phyloP scores from a whole-genome alignment of 2,329 filamentous ascomycete species.

The Lasiodiplodia theobromae region DNA sequence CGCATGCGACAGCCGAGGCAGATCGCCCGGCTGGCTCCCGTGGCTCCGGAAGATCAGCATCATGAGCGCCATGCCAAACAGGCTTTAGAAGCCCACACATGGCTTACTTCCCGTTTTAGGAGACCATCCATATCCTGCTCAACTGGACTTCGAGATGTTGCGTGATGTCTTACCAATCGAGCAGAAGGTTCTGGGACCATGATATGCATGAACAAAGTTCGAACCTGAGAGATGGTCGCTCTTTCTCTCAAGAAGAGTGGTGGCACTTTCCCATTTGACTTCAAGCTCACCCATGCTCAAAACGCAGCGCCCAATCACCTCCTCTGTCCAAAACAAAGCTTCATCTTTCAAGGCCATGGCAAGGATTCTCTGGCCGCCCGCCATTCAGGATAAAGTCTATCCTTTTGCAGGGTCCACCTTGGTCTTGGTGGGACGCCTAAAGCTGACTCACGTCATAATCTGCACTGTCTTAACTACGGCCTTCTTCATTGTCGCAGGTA shows the following conservation, averaged over 20 bases:
- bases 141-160: too few species aligned
- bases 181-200: too few species aligned
- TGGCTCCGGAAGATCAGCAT: too few species aligned
- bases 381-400: neutral
- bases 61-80: too few species aligned
- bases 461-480: neutral
- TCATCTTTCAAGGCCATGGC: constrained; percentile 2
- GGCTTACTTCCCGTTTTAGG: neutral
- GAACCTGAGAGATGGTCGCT: neutral
- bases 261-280: neutral
- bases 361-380: constrained; percentile 14
- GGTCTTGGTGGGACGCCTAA: constrained; percentile 1
- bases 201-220: too few species aligned
- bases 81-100: neutral
- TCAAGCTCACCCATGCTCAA: neutral
- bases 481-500: neutral
- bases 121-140: neutral
- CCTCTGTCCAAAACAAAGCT: neutral
- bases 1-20: neutral
- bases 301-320: neutral
- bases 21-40: too few species aligned
- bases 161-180: too few species aligned
- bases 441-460: neutral
- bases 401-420: constrained; percentile 4
- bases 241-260: neutral